Evolutionary conservation across 106 monocot genomes (phyloP).

Genomic region (Amphibolis antarctica): DNA sequence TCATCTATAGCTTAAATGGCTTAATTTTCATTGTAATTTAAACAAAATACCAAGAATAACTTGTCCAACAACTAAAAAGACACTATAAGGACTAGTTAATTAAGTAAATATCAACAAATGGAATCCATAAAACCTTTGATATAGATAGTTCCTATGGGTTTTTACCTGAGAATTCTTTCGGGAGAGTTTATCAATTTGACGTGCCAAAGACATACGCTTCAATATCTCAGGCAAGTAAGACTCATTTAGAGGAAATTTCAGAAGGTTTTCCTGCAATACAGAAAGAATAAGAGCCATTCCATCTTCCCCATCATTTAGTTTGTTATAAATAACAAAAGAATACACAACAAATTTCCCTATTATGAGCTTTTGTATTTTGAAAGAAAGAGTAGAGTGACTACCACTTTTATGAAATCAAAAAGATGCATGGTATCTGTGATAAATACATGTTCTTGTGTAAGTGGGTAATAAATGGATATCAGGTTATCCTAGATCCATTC

Average conservation of each 20-base stretch:
- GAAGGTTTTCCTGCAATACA: constrained; percentile 41
- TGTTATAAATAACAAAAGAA: too few relatives aligned
- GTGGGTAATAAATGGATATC: too few relatives aligned
- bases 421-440: too few relatives aligned
- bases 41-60: neutral
- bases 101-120: neutral
- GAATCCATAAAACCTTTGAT: too few relatives aligned
- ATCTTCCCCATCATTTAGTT: neutral
- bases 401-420: too few relatives aligned
- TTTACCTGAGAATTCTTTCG: constrained; percentile 43
- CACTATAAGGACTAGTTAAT: neutral
- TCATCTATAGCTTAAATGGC: neutral
- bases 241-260: constrained; percentile 48
- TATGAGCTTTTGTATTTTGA: too few relatives aligned
- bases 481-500: too few relatives aligned
- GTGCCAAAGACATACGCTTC: constrained; percentile 49
- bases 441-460: too few relatives aligned
- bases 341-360: too few relatives aligned
- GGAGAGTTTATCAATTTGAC: constrained; percentile 49
- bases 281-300: neutral
- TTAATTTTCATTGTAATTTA: neutral
- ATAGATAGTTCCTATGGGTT: too few relatives aligned
- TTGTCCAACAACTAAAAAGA: neutral
- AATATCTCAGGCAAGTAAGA: constrained; percentile 55
- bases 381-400: too few relatives aligned